These are phyloP conservation scores for Kalanchoe fedtschenkoi DNA, from an alignment of 164 flowering plant genomes.

Conservation along the genomic window DNA sequence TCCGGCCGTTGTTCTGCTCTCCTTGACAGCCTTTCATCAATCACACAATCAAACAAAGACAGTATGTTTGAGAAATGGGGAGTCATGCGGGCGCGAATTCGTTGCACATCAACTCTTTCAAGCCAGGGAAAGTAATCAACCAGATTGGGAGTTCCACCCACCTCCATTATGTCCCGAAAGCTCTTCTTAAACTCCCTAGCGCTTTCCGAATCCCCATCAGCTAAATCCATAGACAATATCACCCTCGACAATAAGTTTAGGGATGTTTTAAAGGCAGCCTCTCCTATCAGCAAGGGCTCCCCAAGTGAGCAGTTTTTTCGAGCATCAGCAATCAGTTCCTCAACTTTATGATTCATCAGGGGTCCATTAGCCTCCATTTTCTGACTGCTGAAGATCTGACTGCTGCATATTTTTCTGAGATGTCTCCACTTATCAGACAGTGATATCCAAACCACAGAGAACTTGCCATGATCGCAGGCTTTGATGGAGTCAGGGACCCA, in stretches of 20 bases:
- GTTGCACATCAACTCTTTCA: conserved; percentile 17
- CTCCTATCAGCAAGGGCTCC: conserved; percentile 17
- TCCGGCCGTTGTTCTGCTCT: neutral
- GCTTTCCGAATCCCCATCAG: conserved; percentile 4
- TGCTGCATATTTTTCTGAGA: conserved; percentile 21
- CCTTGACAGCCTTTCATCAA: conserved; percentile 14
- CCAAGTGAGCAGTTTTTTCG: conserved; percentile 7
- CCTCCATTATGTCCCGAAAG: conserved; percentile 14
- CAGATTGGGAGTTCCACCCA: conserved; percentile 21
- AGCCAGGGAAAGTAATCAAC: conserved; percentile 27
- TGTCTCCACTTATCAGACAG: conserved; percentile 15
- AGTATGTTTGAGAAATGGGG: conserved; percentile 11
- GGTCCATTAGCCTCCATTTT: conserved; percentile 15
- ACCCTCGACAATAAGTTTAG: conserved; percentile 22
- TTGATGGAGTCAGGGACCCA: conserved; percentile 10
- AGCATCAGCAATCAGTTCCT: conserved; percentile 15
- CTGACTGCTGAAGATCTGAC: conserved; percentile 13
- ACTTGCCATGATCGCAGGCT: conserved; percentile 12
- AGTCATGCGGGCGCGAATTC: conserved; percentile 11
- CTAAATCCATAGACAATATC: conserved; percentile 23
- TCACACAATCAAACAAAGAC: conserved; percentile 13
- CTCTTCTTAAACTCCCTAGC: conserved; percentile 15
- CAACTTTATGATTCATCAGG: conserved; percentile 16
- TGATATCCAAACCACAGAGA: conserved; percentile 15
- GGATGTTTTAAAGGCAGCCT: conserved; percentile 18